Conservation (phyloP, 495 filamentous ascomycete genomes). For the Penicillium soppii region DNA sequence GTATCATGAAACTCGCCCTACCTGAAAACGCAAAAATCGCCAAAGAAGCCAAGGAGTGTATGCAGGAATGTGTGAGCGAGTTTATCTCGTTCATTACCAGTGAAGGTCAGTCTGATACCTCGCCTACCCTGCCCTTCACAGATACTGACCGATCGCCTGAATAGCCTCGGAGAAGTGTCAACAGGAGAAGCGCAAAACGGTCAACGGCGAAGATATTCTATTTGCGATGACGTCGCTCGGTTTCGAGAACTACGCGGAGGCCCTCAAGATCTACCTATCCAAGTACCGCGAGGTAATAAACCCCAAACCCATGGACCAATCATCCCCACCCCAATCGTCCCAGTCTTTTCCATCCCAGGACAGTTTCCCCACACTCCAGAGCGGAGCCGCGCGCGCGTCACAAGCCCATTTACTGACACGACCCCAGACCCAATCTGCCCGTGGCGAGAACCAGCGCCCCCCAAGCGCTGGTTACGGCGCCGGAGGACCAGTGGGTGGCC, state of each 20-base stretch:
- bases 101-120: constrained; percentile 66
- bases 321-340: not conserved
- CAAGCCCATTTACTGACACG: constrained; percentile 8
- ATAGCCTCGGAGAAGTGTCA: constrained; percentile 98
- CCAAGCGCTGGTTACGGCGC: constrained; percentile 67
- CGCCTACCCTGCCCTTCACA: constrained; percentile 1
- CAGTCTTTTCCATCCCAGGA: not conserved
- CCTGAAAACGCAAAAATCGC: constrained; percentile 99
- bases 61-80: constrained; percentile 99
- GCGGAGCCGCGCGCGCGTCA: not conserved
- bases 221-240: constrained; percentile 99
- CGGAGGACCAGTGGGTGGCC: constrained; percentile 46
- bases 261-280: constrained; percentile 94
- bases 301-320: too few species aligned
- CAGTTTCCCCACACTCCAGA: not conserved
- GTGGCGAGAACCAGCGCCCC: constrained; percentile 72
- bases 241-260: constrained; percentile 98
- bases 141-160: constrained; percentile 12
- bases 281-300: constrained; percentile 96
- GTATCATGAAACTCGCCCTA: constrained; percentile 96
- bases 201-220: constrained; percentile 97
- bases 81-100: constrained; percentile 99
- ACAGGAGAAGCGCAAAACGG: constrained; percentile 98
- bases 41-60: constrained; percentile 98
- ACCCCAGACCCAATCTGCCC: constrained; percentile 69